Evolutionary conservation across 1,284 basidiomycete genomes (phyloP), one percentile per base, ranked within the genome.

Genomic region (Athelia sp.): DNA sequence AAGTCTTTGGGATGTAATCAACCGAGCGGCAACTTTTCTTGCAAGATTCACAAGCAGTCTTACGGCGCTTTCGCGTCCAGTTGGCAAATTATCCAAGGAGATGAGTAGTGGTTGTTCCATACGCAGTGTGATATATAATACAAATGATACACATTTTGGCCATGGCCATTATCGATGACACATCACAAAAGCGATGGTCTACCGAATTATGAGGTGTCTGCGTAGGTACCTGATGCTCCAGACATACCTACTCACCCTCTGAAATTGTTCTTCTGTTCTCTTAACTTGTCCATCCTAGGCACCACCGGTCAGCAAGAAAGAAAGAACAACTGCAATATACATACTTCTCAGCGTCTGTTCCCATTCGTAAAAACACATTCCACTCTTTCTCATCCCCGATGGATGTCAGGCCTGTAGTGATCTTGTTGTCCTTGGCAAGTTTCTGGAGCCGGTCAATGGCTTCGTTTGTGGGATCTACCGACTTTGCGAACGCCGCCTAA

Each of bases 261-360:
- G 69, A 82, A 90, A 52, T 76, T 76, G 65, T 97, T 97, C 81
- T 98, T 98, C 74, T 84, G 73, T 49, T 86, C 80, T 47, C 94
- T 73, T 45, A 98, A 70, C 47, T 75, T 74, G 53, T 79, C 76
- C 82, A 97, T 66, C 61, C 78, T 78, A 59, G 32, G 50, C 35
- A 43, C 45, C 22, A 34, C 40, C 10, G 43, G 29, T 6, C 24
- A 19, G 17, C 17, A 45, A 44, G n/a, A 13, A 18, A 21, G 10
- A 51, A 44, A 53, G 51, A 29, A 17, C 15, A 24, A 31, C 31
- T 32, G 50, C 15, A 17, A 34, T 36, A 42, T 17, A 72, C 81
- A 48, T 54, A 87, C 87, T 68, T 69, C 40, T 89, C 74, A 3
- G 76, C 68, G n/a, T 71, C 69, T 56, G 70, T 79, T 4, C 71